Evolutionary conservation across 208 protist genomes (phyloP).

Genomic region (Wallacemonas sp.): DNA sequence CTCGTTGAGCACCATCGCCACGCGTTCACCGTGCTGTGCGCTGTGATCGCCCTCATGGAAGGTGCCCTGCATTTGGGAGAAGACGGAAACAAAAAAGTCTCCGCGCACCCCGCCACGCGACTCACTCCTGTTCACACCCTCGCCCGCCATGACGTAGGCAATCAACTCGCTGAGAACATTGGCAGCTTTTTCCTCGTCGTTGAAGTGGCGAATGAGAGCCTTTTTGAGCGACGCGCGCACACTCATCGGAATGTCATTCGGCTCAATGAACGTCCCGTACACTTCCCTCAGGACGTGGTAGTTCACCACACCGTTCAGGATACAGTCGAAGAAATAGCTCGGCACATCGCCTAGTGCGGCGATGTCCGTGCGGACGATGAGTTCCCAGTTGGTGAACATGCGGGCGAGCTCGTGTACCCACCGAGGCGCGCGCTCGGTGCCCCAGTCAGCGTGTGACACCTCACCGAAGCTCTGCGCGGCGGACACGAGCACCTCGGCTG

Average conservation of each 20-base stretch:
- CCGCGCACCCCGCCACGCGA: conserved; percentile 40
- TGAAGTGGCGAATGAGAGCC: conserved; percentile 63
- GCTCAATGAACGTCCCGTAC: conserved; percentile 52
- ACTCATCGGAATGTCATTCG: conserved; percentile 43
- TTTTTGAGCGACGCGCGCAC: conserved; percentile 43
- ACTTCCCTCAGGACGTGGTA: conserved; percentile 60
- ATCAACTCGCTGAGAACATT: conserved; percentile 63
- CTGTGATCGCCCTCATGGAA: conserved; percentile 45
- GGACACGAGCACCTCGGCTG: conserved; percentile 43
- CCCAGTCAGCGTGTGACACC: conserved; percentile 33
- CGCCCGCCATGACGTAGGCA: conserved; percentile 61
- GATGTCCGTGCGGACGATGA: conserved; percentile 78
- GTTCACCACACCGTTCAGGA: conserved; percentile 68
- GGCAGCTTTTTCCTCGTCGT: conserved; percentile 63
- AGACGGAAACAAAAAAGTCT: conserved; percentile 70
- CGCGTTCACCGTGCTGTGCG: conserved; percentile 60
- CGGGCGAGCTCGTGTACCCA: conserved; percentile 85
- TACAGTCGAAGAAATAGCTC: conserved; percentile 79
- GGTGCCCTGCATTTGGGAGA: conserved; percentile 87
- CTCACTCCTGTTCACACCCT: background rate
- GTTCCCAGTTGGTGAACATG: conserved; percentile 88
- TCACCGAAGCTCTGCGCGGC: conserved; percentile 61
- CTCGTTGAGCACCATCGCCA: conserved; percentile 67
- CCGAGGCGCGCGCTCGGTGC: conserved; percentile 42
- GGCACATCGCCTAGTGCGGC: conserved; percentile 70